Base-by-base conservation (phyloP, 805 yeast genomes). In the Saccharomycopsis babjevae region DNA sequence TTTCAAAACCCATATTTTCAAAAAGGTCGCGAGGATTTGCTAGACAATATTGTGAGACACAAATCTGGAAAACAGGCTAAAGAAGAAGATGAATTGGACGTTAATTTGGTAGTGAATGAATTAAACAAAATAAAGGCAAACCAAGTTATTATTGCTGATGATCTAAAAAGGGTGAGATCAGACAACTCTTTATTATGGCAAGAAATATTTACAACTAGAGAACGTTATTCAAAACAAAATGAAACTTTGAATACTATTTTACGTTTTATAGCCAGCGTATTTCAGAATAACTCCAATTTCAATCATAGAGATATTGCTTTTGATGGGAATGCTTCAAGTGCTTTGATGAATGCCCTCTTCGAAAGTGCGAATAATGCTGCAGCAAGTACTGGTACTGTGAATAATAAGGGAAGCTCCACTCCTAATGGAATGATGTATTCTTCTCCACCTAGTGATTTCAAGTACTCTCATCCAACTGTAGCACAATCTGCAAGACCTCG, bases 171-270 rank as follows among this genome's bases (percentile, higher is more conserved):
- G 61, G 83, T 94, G 43, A 80, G 91, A 62, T 85, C 85, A 63
- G 98, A 94, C 70, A 94, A 93, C 73, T 93, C 89, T 70, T 72
- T 89, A 68, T 74, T 94, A 54, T 94, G 99, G 99, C 85, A 86
- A 63, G 98, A 94, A 70, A 86, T 90, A 68, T 85, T 80, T 70
- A 74, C 84, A 61, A 86, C 93, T 5, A 79, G 97, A 59, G 97
- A 93, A 70, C 82, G 92, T 65, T 89, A 92, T 71, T 83, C 86
- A 67, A 79, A 85, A 39, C 98, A 94, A 70, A 84, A 93, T 50
- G 93, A 88, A 64, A 89, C 97, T 25, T 77, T 94, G 60, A 96
- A 91, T 65, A 87, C 89, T 65, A 93, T 94, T 57, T 74, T 94
- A 67, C 82, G 94, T 67, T 93, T 94, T 66, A 76, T 94, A 68